Conservation (phyloP, 257 asterid genomes). For the Nicotiana tabacum region DNA sequence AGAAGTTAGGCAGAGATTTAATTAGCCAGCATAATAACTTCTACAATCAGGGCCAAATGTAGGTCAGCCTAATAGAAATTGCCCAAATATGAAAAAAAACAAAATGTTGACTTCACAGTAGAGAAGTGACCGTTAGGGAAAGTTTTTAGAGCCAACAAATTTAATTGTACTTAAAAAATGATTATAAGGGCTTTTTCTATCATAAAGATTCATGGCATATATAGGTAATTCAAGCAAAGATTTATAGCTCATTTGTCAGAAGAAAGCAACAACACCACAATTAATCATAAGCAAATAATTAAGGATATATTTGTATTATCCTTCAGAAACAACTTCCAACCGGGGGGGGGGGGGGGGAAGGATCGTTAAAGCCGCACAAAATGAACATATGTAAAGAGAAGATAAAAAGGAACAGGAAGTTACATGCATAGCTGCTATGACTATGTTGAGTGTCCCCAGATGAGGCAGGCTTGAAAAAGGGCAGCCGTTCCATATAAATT, state of each 20-base stretch:
- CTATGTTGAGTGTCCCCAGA: background rate
- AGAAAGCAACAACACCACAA: background rate
- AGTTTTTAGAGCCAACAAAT: background rate
- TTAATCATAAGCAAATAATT: too few species aligned
- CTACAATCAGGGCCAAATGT: background rate
- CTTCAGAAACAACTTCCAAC: background rate
- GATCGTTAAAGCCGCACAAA: too few species aligned
- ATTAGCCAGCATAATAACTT: too few species aligned
- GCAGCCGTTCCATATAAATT: too few species aligned
- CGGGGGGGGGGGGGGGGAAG: too few species aligned
- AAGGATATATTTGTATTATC: background rate
- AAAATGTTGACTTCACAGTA: too few species aligned
- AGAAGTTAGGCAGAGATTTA: too few species aligned
- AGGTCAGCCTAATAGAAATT: background rate
- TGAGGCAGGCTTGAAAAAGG: too few species aligned
- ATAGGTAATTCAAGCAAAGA: too few species aligned
- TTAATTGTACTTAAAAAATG: background rate
- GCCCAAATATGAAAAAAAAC: background rate
- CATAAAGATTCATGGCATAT: background rate
- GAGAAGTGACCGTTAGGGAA: background rate
- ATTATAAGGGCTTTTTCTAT: too few species aligned
- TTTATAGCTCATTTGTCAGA: too few species aligned
- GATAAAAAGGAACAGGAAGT: background rate
- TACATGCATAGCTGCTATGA: background rate
- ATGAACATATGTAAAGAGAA: background rate